phyloP scores from a whole-genome alignment of 495 filamentous ascomycete genomes.

The Hypoxylon fuscum region DNA sequence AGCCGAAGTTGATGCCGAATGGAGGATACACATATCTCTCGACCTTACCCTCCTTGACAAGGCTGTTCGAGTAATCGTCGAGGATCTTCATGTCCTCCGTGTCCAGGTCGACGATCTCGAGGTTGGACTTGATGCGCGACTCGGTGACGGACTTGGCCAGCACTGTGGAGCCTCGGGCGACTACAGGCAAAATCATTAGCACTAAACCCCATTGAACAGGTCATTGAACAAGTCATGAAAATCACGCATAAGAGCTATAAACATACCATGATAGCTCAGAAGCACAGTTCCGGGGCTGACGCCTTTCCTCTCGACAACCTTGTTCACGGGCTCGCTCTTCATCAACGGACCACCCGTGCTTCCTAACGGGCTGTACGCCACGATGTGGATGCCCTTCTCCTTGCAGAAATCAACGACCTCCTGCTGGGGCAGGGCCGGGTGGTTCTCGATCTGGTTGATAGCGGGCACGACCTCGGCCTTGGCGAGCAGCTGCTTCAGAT shows the following conservation, averaged over 20 bases:
- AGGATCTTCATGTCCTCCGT: slow-evolving; percentile 71
- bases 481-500: slow-evolving; percentile 76
- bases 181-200: slow-evolving; percentile 51
- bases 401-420: slow-evolving; percentile 82
- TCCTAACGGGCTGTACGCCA: slow-evolving; percentile 79
- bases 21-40: slow-evolving; percentile 80
- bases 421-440: slow-evolving; percentile 83
- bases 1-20: slow-evolving; percentile 80
- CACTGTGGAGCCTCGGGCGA: slow-evolving; percentile 75
- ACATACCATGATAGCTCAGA: slow-evolving; percentile 78
- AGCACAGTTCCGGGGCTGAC: slow-evolving; percentile 70
- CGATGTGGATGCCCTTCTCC: slow-evolving; percentile 76
- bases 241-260: background rate
- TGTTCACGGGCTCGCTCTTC: slow-evolving; percentile 70
- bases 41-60: slow-evolving; percentile 68
- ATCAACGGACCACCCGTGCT: slow-evolving; percentile 80
- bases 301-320: slow-evolving; percentile 74
- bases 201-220: no score
- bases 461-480: slow-evolving; percentile 74
- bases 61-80: slow-evolving; percentile 63
- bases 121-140: slow-evolving; percentile 77
- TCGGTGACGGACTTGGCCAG: slow-evolving; percentile 83
- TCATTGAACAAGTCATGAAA: no score
- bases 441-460: slow-evolving; percentile 94
- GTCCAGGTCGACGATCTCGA: slow-evolving; percentile 73